Percentiles rank a stretch among this genome's conserved stretches.
Evolutionary conservation across 2,329 filamentous ascomycete genomes (phyloP).

Genomic region (Mycogone perniciosa): DNA sequence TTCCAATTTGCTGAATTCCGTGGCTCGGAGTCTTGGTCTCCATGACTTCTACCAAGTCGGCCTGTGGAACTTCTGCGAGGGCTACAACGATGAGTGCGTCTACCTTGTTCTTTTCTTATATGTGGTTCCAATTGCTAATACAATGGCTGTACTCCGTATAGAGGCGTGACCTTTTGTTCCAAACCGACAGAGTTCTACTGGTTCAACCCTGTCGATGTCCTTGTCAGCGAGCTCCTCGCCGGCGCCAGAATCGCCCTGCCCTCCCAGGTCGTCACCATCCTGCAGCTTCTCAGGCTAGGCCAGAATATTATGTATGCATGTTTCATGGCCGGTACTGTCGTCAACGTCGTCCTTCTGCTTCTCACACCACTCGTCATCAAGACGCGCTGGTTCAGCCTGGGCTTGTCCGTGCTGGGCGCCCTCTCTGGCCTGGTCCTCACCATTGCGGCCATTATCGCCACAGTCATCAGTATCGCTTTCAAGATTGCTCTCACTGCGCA

Average conservation of each 20-base stretch:
- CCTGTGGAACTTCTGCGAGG: conserved; percentile 88
- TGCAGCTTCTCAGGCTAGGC: conserved; percentile 65
- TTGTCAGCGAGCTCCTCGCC: conserved; percentile 71
- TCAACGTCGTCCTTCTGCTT: conserved; percentile 69
- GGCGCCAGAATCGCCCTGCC: conserved; percentile 81
- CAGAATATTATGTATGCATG: conserved; percentile 86
- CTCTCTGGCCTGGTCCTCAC: conserved; percentile 61
- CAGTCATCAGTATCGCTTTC: conserved; percentile 78
- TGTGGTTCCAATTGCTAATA: not conserved
- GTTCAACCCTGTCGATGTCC: conserved; percentile 84
- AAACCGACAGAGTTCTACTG: conserved; percentile 66
- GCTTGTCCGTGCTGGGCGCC: conserved; percentile 63
- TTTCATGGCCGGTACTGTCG: conserved; percentile 65
- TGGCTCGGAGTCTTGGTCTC: conserved; percentile 76
- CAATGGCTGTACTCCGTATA: conserved; percentile 18
- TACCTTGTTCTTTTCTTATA: not conserved
- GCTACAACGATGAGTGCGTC: conserved; percentile 59
- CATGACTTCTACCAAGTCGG: conserved; percentile 95
- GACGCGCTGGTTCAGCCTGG: conserved; percentile 57
- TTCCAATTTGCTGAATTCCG: conserved; percentile 72
- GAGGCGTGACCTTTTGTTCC: conserved; percentile 72
- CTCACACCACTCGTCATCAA: conserved; percentile 50
- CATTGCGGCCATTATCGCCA: conserved; percentile 68
- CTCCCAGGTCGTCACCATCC: conserved; percentile 62
- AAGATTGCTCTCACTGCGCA: conserved; percentile 66